A percentile compares a stretch with the other conserved stretches of the same genome.
Evolutionary conservation across 192 early-diverging fungal genomes (phyloP).

Genomic region (Backusella mclennaniae): DNA sequence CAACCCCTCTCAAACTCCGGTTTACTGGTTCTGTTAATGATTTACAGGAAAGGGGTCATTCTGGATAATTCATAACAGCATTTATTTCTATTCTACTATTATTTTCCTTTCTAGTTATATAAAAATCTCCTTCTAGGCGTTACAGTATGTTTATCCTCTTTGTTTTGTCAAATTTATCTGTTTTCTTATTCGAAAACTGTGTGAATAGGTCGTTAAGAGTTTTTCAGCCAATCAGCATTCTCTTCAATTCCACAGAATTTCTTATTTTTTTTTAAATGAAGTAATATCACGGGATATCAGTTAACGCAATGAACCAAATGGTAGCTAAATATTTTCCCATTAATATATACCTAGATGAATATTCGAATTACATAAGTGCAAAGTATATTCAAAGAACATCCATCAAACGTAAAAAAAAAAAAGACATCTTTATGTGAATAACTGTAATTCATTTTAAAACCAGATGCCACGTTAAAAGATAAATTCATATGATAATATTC

Average conservation of each 20-base stretch:
- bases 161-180: not conserved
- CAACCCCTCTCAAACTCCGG: not conserved
- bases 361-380: not conserved
- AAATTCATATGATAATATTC: conserved; percentile 9
- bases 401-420: not conserved
- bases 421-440: not conserved
- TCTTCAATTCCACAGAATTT: not conserved
- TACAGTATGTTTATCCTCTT: not conserved
- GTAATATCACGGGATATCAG: not conserved
- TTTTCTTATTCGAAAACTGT: not conserved
- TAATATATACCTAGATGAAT: not conserved
- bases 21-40: not conserved
- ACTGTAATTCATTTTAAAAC: not conserved
- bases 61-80: not conserved
- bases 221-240: not conserved
- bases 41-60: not conserved
- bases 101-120: not conserved
- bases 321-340: not conserved
- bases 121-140: not conserved
- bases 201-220: not conserved
- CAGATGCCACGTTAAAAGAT: not conserved
- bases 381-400: not conserved
- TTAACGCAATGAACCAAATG: not conserved
- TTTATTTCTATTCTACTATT: not conserved
- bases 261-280: not conserved